phyloP scores from a whole-genome alignment of 2,329 filamentous ascomycete genomes.

The Apiospora aurea region DNA sequence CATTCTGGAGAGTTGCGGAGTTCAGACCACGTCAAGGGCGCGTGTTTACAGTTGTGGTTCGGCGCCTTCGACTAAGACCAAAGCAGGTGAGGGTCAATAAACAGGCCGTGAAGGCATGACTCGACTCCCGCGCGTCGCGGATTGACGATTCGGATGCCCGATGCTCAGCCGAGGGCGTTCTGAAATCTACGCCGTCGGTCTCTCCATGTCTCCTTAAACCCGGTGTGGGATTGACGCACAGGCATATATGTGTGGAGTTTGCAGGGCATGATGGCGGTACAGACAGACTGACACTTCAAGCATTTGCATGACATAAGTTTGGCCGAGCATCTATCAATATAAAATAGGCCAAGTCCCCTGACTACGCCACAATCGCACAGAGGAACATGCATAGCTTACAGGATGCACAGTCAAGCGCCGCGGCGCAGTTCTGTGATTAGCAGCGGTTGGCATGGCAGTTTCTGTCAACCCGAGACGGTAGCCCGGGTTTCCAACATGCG shows the following conservation, averaged over 20 bases:
- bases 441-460: not conserved
- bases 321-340: not conserved
- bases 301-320: not conserved
- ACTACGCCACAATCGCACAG: not conserved
- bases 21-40: not conserved
- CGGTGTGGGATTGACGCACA: not conserved
- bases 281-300: not conserved
- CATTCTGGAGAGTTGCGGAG: not conserved
- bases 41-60: not conserved
- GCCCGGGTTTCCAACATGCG: not conserved
- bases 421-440: not conserved
- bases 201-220: not conserved
- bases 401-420: not conserved
- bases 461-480: constrained; percentile 4
- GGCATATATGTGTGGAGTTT: not conserved
- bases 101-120: not conserved
- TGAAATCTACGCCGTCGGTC: not conserved
- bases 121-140: not conserved
- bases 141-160: not conserved
- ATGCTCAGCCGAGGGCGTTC: not conserved
- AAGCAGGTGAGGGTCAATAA: not conserved
- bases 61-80: not conserved
- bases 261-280: not conserved
- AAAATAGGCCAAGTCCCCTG: not conserved
- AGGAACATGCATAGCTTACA: not conserved